Conservation (phyloP, 2,329 filamentous ascomycete genomes). For the Fonsecaea monophora region DNA sequence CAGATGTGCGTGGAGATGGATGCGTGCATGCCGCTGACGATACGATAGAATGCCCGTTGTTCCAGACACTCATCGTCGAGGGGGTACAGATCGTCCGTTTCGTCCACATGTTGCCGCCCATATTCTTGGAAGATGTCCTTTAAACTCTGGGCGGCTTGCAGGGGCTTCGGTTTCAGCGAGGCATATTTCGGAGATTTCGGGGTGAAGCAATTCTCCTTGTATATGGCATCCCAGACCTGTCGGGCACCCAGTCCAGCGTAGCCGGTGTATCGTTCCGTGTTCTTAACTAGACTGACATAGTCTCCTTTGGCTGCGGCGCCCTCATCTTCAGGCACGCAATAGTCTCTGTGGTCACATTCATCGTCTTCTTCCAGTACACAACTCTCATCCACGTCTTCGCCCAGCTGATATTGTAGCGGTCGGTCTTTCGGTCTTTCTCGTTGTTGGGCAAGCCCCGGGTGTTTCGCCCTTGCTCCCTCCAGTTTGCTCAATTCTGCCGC, state of each 20-base stretch:
- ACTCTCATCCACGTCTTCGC: conserved; percentile 87
- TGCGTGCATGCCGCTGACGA: conserved; percentile 97
- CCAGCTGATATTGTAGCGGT: conserved; percentile 81
- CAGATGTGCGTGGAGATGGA: conserved; percentile 96
- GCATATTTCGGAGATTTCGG: conserved; percentile 48
- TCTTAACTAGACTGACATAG: conserved; percentile 92
- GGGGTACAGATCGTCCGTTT: conserved; percentile 65
- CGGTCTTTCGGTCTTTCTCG: conserved; percentile 70
- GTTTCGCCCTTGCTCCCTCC: conserved; percentile 86
- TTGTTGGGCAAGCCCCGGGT: conserved; percentile 79
- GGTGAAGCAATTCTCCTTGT: conserved; percentile 94
- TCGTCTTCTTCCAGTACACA: conserved; percentile 98
- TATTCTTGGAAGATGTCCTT: conserved; percentile 63
- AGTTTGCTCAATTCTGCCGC: conserved; percentile 90
- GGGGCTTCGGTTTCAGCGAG: conserved; percentile 34
- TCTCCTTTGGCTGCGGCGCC: conserved; percentile 85
- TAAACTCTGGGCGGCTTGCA: conserved; percentile 66
- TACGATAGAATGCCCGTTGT: conserved; percentile 96
- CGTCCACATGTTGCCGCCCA: conserved; percentile 60
- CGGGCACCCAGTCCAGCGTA: conserved; percentile 83
- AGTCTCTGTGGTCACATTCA: conserved; percentile 94
- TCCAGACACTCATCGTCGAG: conserved; percentile 92
- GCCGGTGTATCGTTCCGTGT: conserved; percentile 94
- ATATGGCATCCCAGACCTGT: conserved; percentile 96
- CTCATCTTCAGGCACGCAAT: conserved; percentile 95